Percentiles rank a stretch among this genome's conserved stretches.
Conservation (phyloP, 2,329 filamentous ascomycete species). For the Curvularia verruculosa region DNA sequence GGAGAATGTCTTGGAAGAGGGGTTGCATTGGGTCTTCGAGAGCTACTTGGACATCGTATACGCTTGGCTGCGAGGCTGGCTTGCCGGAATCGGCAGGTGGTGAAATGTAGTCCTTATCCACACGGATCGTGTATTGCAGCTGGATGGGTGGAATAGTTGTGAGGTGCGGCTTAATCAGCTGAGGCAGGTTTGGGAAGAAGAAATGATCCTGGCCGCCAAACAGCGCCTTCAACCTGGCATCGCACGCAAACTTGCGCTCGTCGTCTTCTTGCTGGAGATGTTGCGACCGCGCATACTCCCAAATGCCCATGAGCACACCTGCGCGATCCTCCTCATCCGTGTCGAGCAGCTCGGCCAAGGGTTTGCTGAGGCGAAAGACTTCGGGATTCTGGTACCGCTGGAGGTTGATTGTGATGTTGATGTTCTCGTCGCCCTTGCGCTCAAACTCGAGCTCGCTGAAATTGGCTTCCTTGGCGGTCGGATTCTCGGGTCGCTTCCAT, state of each 20-base stretch:
- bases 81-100: conserved; percentile 72
- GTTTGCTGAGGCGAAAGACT: conserved; percentile 77
- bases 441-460: conserved; percentile 94
- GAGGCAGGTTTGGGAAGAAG: conserved; percentile 83
- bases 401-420: conserved; percentile 88
- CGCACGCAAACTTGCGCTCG: conserved; percentile 88
- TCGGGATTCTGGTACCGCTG: conserved; percentile 84
- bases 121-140: conserved; percentile 89
- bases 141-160: conserved; percentile 79
- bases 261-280: conserved; percentile 93
- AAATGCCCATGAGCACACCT: conserved; percentile 87
- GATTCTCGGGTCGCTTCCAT: conserved; percentile 81
- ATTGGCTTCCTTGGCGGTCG: conserved; percentile 70
- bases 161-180: conserved; percentile 79
- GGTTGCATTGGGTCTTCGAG: conserved; percentile 84
- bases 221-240: conserved; percentile 79
- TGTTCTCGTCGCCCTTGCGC: conserved; percentile 87
- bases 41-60: conserved; percentile 87
- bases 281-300: conserved; percentile 90
- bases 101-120: conserved; percentile 66
- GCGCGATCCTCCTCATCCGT: conserved; percentile 85
- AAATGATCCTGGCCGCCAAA: conserved; percentile 73
- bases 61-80: conserved; percentile 71
- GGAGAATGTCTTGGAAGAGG: conserved; percentile 59
- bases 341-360: conserved; percentile 83